A percentile compares a stretch with the other conserved stretches of the same genome.
phyloP scores from a whole-genome alignment of 2,329 filamentous ascomycete species.

The Hymenoscyphus linearis region DNA sequence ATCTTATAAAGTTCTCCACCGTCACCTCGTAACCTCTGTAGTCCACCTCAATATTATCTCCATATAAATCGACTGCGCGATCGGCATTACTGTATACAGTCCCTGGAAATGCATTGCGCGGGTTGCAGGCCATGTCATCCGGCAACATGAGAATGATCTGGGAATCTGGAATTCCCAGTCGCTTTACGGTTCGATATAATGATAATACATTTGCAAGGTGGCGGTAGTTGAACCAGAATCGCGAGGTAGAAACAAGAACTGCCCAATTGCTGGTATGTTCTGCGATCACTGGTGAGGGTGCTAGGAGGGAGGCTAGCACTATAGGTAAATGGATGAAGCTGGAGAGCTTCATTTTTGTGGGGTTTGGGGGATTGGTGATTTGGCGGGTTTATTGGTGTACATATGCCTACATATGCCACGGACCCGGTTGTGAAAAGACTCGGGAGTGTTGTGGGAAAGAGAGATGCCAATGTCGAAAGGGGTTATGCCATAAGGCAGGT shows the following conservation, averaged over 20 bases:
- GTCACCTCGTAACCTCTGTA: constrained; percentile 98
- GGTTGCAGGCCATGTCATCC: constrained; percentile 99
- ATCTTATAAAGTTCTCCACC: constrained; percentile 95
- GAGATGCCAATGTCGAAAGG: not conserved
- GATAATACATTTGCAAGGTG: constrained; percentile 97
- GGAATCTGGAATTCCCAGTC: constrained; percentile 93
- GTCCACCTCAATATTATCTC: constrained; percentile 98
- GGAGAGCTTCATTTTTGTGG: constrained; percentile 45
- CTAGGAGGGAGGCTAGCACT: constrained; percentile 44
- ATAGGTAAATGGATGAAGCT: constrained; percentile 37
- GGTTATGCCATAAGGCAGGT: no score
- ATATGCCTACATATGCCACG: not conserved
- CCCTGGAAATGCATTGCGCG: constrained; percentile 93
- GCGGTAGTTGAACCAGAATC: constrained; percentile 99
- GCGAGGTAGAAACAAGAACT: constrained; percentile 94
- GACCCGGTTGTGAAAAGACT: not conserved
- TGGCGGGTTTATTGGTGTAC: not conserved
- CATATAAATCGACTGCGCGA: constrained; percentile 90
- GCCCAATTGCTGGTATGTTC: constrained; percentile 99
- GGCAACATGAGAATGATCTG: constrained; percentile 99
- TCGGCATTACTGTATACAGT: constrained; percentile 99
- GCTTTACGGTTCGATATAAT: constrained; percentile 96
- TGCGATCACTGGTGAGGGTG: constrained; percentile 39
- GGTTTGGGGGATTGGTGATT: not conserved
- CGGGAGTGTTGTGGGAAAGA: not conserved